Percentiles rank a stretch among this genome's conserved stretches.
Evolutionary conservation across 148 eudicot species (phyloP).

Genomic region (Vaccinium corymbosum): DNA sequence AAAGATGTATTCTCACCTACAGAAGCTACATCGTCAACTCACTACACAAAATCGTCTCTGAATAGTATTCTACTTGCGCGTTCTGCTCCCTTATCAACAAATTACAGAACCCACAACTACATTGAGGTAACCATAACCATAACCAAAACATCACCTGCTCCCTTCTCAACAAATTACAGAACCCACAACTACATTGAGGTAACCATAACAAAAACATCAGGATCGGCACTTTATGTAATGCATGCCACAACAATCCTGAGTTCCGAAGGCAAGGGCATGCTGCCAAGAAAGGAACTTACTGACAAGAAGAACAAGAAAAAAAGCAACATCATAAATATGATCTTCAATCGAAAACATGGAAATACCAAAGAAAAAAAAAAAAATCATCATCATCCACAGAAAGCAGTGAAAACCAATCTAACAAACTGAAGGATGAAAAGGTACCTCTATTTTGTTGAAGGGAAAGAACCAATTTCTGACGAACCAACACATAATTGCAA

Average conservation of each 20-base stretch:
- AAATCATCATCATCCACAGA: neutral
- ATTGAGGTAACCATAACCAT: neutral
- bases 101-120: neutral
- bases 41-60: neutral
- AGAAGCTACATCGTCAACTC: neutral
- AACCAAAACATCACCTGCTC: neutral
- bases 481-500: conserved; percentile 39
- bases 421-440: neutral
- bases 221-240: neutral
- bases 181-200: neutral
- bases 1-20: neutral
- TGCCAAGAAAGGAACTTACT: neutral
- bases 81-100: neutral
- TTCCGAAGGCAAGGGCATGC: neutral
- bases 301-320: neutral
- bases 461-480: neutral
- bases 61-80: neutral
- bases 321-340: neutral
- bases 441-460: conserved; percentile 5
- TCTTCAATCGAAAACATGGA: neutral
- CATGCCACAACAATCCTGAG: neutral
- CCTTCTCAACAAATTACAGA: neutral
- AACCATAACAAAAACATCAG: neutral
- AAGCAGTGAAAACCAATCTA: conserved; percentile 10
- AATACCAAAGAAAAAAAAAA: neutral